A percentile compares a stretch with the other conserved stretches of the same genome.
Conservation (phyloP, 2,329 filamentous ascomycete genomes). For the Arachnomyces sp. region DNA sequence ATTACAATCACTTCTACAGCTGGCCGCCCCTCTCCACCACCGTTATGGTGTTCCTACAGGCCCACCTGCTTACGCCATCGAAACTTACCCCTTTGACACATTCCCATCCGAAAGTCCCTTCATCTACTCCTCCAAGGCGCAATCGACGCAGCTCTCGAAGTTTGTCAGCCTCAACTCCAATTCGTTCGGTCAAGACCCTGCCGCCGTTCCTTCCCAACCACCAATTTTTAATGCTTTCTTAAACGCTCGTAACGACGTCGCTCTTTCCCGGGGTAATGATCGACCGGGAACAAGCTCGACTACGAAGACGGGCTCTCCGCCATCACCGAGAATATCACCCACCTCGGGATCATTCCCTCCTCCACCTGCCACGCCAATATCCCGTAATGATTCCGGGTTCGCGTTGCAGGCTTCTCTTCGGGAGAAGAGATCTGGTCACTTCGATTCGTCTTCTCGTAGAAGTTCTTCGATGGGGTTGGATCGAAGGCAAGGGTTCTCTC, state of each 20-base stretch:
- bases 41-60: conserved; percentile 80
- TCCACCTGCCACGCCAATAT: conserved; percentile 68
- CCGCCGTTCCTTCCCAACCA: conserved; percentile 45
- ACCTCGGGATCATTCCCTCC: conserved; percentile 69
- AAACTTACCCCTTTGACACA: conserved; percentile 82
- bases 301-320: conserved; percentile 43
- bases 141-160: conserved; percentile 66
- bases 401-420: conserved; percentile 75
- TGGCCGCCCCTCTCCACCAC: conserved; percentile 82
- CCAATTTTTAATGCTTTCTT: conserved; percentile 89
- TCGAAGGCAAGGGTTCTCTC: conserved; percentile 47
- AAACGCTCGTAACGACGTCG: conserved; percentile 60
- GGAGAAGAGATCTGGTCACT: conserved; percentile 91
- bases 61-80: conserved; percentile 83
- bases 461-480: conserved; percentile 90
- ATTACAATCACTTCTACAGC: conserved; percentile 74
- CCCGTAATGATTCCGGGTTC: conserved; percentile 84
- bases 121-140: conserved; percentile 65
- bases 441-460: conserved; percentile 69
- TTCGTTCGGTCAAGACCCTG: conserved; percentile 63
- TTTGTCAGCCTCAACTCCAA: conserved; percentile 86
- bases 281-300: conserved; percentile 67
- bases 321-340: conserved; percentile 50
- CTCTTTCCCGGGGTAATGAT: conserved; percentile 45
- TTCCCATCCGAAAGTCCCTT: conserved; percentile 80